These are phyloP conservation scores for Neoboletus brunneissimus DNA, from an alignment of 768 basidiomycete species.

Conservation along the genomic window DNA sequence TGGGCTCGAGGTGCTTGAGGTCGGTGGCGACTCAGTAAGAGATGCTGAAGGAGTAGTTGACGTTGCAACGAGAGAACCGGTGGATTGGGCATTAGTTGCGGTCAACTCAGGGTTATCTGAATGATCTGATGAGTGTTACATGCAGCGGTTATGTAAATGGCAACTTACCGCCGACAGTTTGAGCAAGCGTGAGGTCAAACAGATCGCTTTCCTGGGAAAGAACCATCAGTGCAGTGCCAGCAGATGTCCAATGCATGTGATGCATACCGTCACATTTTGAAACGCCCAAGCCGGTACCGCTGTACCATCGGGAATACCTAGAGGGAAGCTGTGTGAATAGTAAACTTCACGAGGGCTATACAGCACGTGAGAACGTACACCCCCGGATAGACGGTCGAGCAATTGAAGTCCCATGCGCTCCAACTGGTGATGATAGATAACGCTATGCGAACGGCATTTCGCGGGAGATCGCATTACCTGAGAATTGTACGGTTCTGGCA, in stretches of 20 bases:
- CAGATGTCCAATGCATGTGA: too few relatives aligned
- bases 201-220: neutral
- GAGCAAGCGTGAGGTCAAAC: neutral
- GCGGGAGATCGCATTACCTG: neutral
- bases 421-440: neutral
- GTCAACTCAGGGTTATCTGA: conserved; percentile 45
- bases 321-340: neutral
- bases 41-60: conserved; percentile 16
- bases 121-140: neutral
- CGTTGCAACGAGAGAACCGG: conserved; percentile 12
- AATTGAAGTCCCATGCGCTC: neutral
- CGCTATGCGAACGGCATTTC: too few relatives aligned
- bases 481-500: neutral
- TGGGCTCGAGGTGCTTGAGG: neutral
- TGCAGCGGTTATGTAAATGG: neutral
- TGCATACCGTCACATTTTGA: conserved; percentile 47
- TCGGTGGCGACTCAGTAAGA: conserved; percentile 10
- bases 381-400: neutral
- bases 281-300: conserved; percentile 63
- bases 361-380: neutral
- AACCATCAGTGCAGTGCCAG: conserved; percentile 1
- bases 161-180: neutral
- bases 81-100: conserved; percentile 32
- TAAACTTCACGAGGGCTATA: neutral
- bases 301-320: conserved; percentile 29